These are phyloP conservation scores for Rhynchosporium agropyri DNA, from an alignment of 2,329 filamentous ascomycete genomes.

Conservation along the genomic window DNA sequence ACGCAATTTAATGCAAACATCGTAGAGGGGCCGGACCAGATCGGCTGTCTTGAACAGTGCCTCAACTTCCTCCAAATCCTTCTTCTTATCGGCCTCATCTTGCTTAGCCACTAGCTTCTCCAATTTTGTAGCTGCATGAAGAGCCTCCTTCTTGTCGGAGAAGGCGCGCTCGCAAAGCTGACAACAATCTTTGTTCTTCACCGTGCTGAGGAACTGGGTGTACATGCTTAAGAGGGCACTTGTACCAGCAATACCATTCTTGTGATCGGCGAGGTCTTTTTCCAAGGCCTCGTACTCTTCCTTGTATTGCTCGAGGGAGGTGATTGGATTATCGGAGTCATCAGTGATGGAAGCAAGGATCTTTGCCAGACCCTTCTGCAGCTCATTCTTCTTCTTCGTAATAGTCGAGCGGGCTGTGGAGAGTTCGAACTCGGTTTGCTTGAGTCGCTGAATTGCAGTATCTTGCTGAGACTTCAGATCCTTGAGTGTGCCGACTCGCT, in stretches of 20 bases:
- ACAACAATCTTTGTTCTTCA: constrained; percentile 72
- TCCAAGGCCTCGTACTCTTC: constrained; percentile 54
- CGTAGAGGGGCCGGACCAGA: constrained; percentile 67
- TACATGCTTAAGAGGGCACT: constrained; percentile 74
- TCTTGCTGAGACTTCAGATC: constrained; percentile 74
- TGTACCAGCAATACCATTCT: constrained; percentile 69
- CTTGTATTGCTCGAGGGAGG: constrained; percentile 57
- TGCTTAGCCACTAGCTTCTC: constrained; percentile 64
- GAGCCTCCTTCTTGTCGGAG: constrained; percentile 59
- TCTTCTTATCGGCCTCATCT: constrained; percentile 63
- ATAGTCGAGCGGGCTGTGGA: constrained; percentile 66
- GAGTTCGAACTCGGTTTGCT: constrained; percentile 75
- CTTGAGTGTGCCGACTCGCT: constrained; percentile 59
- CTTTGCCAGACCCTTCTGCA: constrained; percentile 60
- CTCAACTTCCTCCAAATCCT: constrained; percentile 57
- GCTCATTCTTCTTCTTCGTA: constrained; percentile 64
- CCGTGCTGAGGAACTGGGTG: constrained; percentile 64
- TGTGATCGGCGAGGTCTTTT: constrained; percentile 54
- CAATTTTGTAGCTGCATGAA: constrained; percentile 68
- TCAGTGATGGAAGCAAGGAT: constrained; percentile 55
- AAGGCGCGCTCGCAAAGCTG: constrained; percentile 75
- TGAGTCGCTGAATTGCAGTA: constrained; percentile 68
- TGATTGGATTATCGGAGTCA: constrained; percentile 44
- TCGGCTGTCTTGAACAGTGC: constrained; percentile 60
- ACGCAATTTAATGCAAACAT: constrained; percentile 71